Evolutionary conservation across 805 yeast species (phyloP), one percentile per base, ranked within the genome.

Genomic region (Middelhovenomyces tepae): DNA sequence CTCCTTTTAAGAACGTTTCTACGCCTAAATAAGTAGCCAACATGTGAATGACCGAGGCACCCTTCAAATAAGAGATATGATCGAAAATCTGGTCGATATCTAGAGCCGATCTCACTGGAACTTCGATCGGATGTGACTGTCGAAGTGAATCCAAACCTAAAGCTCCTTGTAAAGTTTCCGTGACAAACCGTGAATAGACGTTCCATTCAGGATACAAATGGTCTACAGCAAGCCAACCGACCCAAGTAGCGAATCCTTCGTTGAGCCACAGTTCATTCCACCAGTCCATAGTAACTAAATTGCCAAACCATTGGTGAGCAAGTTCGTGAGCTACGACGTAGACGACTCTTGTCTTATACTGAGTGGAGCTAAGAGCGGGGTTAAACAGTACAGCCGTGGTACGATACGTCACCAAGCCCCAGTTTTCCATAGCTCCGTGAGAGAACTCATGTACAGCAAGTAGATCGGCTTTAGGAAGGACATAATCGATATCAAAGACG

Each of bases 301-400:
- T 78, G 53, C 94, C 94, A 50, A 82, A 82, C 94, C 94, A 82
- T 64, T 82, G 94, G 58, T 82, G 94, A 31, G 93, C 91, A 62
- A 82, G 69, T 61, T 82, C 94, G 62, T 82, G 94, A 62, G 78
- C 83, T 28, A 82, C 86, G 31, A 82, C 91, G 52, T 82, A 89
- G 22, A 86, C 80, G 24, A 82, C 91, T 55, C 87, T 69, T 54
- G 75, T 76, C 54, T 75, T 73, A 44, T 79, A 70, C 38, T 63
- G 64, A 42, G 73, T 62, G 40, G 76, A 73, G 23, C 85, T 67
- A 45, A 71, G 72, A 43, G 67, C 65, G 34, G 78, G 76, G 55
- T 81, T 87, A 42, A 76, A 66, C 43, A 82, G 66, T 39, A 82
- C 60, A 45, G 80, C 89, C 27, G 76, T 79, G 28, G 81, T 78